Evolutionary conservation across 140 eudicot species (phyloP).

Genomic region (Erigeron philadelphicus): DNA sequence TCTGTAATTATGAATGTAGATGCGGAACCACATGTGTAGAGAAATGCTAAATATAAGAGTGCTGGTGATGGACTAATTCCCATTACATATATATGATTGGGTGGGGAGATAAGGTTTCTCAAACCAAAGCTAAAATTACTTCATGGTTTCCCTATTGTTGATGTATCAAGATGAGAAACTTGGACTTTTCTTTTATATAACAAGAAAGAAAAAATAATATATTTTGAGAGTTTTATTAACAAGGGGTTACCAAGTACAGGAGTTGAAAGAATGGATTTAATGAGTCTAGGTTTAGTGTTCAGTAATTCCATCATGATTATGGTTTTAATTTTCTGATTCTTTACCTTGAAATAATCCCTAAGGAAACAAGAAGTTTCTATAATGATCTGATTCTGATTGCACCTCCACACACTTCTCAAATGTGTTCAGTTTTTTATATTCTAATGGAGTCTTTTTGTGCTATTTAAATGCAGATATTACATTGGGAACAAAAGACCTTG

Average conservation of each 20-base stretch:
- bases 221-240: no score
- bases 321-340: neutral
- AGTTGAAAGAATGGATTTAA: neutral
- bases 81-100: slow-evolving; percentile 34
- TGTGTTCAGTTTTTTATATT: neutral
- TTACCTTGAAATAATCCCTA: neutral
- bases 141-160: slow-evolving; percentile 14
- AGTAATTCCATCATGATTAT: neutral
- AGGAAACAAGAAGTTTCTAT: neutral
- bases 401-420: neutral
- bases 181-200: no score
- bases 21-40: slow-evolving; percentile 69
- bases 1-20: slow-evolving; percentile 78
- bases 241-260: no score
- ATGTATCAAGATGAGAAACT: no score
- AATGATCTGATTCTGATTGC: neutral
- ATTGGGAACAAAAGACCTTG: slow-evolving; percentile 43
- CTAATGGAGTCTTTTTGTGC: neutral
- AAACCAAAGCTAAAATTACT: slow-evolving; percentile 49
- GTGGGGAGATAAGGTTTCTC: slow-evolving; percentile 58
- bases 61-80: slow-evolving; percentile 74
- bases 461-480: slow-evolving; percentile 39
- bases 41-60: slow-evolving; percentile 90
- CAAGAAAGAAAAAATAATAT: no score
- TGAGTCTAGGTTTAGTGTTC: neutral